Base-by-base conservation (phyloP, 768 basidiomycete genomes). In the Lactarius pseudohatsudake region DNA sequence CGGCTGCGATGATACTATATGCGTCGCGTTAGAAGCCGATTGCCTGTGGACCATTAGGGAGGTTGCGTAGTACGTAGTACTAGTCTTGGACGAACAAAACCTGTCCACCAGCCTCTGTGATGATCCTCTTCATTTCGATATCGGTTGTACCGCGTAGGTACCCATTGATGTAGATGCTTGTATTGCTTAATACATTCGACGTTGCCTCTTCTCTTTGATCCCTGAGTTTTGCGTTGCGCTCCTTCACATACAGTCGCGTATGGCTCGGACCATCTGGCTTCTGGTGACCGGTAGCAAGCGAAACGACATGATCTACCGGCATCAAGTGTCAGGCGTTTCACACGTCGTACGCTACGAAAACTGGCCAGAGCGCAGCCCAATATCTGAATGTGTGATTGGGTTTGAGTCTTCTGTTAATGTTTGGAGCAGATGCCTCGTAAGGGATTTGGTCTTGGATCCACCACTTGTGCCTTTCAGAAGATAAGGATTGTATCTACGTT, bases 371-470 rank as follows among this genome's bases (percentile, higher is more conserved):
- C 87, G 84, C 50, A 86, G 78, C 60, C 77, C 78, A 66, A 85
- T 82, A 73, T 89, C 83, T 1, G 87, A 87, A 71, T 90, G 87
- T 1, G 91, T 92, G 59, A 94, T 91, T 1, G 92, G 92, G 74
- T 94, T 94, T 11, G 83, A 82, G 61, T 81, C 78, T 67, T 89
- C 82, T 18, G 80, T 74, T 55, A 94, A 79, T 0, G 86, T 90
- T 34, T 77, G 80, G 50, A 93, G 74, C 16, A 93, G 75, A 62
- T 85, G 81, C 62, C 79, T 85, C 15, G 85, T 90, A 45, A 90
- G 72, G n/a, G 77, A 76, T 54, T 28, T 50, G 36, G 57, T n/a
- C 36, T 58, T 62, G 57, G 57, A 28, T 34, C 18, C 41, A 15
- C 18, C 34, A 54, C 22, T 30, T 36, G 41, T 13, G 59, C 76